Evolutionary conservation across 2,329 filamentous ascomycete genomes (phyloP).

Genomic region (Pseudogymnoascus sp.): DNA sequence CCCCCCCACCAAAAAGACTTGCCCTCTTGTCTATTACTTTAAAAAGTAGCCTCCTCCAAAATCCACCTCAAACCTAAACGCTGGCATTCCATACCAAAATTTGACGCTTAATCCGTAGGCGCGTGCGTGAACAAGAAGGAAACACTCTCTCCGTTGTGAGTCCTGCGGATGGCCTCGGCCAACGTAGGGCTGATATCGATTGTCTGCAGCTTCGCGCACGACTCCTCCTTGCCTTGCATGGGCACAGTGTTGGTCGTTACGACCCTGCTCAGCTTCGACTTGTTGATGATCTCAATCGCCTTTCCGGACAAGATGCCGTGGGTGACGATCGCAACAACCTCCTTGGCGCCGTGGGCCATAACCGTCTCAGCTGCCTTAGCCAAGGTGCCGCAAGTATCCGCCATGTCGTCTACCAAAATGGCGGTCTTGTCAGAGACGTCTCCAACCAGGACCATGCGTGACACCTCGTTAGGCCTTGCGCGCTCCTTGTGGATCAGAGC

Average conservation of each 20-base stretch:
- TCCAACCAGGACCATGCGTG: conserved; percentile 91
- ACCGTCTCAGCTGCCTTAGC: conserved; percentile 86
- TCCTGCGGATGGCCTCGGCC: conserved; percentile 63
- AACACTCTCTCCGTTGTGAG: conserved; percentile 61
- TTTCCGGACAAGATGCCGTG: conserved; percentile 87
- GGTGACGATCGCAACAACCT: conserved; percentile 91
- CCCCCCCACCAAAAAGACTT: neutral
- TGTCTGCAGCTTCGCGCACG: conserved; percentile 74
- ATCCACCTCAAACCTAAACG: neutral
- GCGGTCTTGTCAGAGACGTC: conserved; percentile 86
- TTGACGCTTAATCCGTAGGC: conserved; percentile 37
- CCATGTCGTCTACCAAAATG: conserved; percentile 97
- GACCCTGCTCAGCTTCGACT: conserved; percentile 65
- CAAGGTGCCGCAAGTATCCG: conserved; percentile 85
- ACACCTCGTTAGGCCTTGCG: conserved; percentile 82
- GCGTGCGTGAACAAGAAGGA: conserved; percentile 64
- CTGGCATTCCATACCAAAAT: conserved; percentile 1
- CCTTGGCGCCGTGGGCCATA: conserved; percentile 75
- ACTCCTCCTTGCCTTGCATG: conserved; percentile 69
- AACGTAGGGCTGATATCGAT: conserved; percentile 87
- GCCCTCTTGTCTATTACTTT: neutral
- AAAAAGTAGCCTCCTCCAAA: conserved; percentile 1
- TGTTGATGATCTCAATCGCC: conserved; percentile 74
- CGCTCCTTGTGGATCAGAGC: conserved; percentile 97
- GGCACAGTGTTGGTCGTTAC: conserved; percentile 90